Percentiles rank a stretch among this genome's conserved stretches.
Conservation (phyloP, 768 basidiomycete species). For the Tephrocybe rancida region DNA sequence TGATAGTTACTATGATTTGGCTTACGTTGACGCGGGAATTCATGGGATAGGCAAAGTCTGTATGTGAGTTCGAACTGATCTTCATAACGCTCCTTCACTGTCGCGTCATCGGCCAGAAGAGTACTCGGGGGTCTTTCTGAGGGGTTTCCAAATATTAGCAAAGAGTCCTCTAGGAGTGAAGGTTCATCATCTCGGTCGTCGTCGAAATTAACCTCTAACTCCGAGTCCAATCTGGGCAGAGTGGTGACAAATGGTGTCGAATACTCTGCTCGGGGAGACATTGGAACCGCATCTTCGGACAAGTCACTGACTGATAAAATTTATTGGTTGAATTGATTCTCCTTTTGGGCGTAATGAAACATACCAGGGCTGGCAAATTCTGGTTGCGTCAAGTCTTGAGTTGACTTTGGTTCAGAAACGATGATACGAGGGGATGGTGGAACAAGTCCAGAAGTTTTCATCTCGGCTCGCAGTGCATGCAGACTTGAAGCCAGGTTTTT, state of each 20-base stretch:
- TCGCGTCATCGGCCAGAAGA: not conserved
- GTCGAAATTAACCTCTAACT: not conserved
- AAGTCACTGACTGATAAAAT: not conserved
- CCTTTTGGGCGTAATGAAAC: not conserved
- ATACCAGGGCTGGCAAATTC: slow-evolving; percentile 2
- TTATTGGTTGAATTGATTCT: not conserved
- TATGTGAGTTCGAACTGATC: slow-evolving; percentile 9
- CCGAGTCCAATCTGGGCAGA: not conserved
- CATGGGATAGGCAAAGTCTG: slow-evolving; percentile 14
- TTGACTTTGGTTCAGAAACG: slow-evolving; percentile 3
- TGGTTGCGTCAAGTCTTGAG: not conserved
- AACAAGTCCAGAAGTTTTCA: not conserved
- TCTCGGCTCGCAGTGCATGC: not conserved
- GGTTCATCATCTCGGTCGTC: not conserved
- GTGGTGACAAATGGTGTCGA: slow-evolving; percentile 10
- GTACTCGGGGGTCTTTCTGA: slow-evolving; percentile 1
- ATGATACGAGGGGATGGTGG: slow-evolving; percentile 6
- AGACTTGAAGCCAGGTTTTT: not conserved
- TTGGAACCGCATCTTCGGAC: not conserved
- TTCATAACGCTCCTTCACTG: slow-evolving; percentile 1
- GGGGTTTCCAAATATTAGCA: not conserved
- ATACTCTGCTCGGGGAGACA: slow-evolving; percentile 10
- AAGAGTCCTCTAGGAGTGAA: not conserved
- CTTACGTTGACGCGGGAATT: slow-evolving; percentile 15
- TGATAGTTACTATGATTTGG: not conserved